A percentile compares a stretch with the other conserved stretches of the same genome.
Conservation (phyloP, 164 flowering plant genomes). For the Akebia trifoliata region DNA sequence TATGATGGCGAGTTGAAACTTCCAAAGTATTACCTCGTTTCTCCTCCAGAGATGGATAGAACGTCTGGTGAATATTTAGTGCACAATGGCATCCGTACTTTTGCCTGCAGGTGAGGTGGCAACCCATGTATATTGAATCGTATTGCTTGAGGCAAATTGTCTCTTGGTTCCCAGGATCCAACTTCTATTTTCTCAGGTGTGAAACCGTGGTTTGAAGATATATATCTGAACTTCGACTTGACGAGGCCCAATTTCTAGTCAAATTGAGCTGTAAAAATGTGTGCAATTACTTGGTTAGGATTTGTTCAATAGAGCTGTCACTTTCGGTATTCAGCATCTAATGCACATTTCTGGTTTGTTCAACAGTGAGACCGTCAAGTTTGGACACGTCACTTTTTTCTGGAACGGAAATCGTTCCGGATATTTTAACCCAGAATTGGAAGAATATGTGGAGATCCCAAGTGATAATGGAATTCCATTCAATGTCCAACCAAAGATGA, state of each 20-base stretch:
- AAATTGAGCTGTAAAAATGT: too few species aligned
- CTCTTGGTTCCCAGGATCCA: neutral
- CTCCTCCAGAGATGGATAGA: slow-evolving; percentile 95
- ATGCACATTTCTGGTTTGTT: too few species aligned
- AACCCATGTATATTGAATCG: neutral
- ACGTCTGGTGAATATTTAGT: slow-evolving; percentile 96
- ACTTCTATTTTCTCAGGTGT: neutral
- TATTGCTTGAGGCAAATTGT: neutral
- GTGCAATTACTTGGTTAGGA: too few species aligned
- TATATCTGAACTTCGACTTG: too few species aligned
- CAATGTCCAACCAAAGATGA: slow-evolving; percentile 91
- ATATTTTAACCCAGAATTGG: slow-evolving; percentile 66
- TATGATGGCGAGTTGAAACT: slow-evolving; percentile 97
- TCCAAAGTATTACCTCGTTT: slow-evolving; percentile 76
- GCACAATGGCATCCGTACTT: slow-evolving; percentile 83
- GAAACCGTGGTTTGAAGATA: too few species aligned
- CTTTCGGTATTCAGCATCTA: too few species aligned
- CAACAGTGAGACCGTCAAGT: slow-evolving; percentile 91
- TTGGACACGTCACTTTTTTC: slow-evolving; percentile 98
- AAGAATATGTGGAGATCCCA: slow-evolving; percentile 96
- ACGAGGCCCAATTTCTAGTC: too few species aligned
- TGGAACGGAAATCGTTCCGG: slow-evolving; percentile 99
- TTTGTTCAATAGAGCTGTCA: too few species aligned
- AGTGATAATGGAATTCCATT: slow-evolving; percentile 92
- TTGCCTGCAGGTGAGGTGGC: slow-evolving; percentile 83